Evolutionary conservation across 345 rosid species (phyloP).

Genomic region (Hibiscus syriacus): DNA sequence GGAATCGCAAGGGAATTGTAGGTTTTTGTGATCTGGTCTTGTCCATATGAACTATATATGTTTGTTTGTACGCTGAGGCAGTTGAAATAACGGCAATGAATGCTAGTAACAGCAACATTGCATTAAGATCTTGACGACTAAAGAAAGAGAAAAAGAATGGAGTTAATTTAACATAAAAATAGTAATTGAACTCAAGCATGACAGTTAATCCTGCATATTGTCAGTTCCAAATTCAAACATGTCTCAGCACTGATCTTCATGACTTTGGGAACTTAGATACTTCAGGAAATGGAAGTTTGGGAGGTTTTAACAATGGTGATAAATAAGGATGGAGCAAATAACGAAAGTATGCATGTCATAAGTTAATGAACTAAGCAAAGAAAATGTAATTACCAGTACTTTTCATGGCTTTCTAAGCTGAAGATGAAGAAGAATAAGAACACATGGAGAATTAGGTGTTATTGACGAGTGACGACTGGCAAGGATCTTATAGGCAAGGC

Average conservation of each 20-base stretch:
- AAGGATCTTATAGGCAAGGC: not conserved
- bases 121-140: slow-evolving; percentile 16
- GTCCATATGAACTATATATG: no score
- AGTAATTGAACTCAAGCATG: not conserved
- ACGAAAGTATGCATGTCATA: no score
- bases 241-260: not conserved
- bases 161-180: not conserved
- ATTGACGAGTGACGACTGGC: not conserved
- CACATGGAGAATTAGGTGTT: not conserved
- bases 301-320: no score
- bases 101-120: no score
- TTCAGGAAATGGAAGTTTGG: no score
- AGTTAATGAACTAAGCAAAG: no score
- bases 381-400: not conserved
- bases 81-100: no score
- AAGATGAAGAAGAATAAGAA: not conserved
- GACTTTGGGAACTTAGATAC: not conserved
- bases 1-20: no score
- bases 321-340: no score
- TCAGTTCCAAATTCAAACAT: not conserved
- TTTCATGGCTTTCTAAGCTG: not conserved
- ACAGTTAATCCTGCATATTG: not conserved
- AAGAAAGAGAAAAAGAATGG: not conserved
- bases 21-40: no score
- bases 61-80: no score